Evolutionary conservation across 176 grass and related monocot genomes (phyloP).

Genomic region (Oryza meyeriana): DNA sequence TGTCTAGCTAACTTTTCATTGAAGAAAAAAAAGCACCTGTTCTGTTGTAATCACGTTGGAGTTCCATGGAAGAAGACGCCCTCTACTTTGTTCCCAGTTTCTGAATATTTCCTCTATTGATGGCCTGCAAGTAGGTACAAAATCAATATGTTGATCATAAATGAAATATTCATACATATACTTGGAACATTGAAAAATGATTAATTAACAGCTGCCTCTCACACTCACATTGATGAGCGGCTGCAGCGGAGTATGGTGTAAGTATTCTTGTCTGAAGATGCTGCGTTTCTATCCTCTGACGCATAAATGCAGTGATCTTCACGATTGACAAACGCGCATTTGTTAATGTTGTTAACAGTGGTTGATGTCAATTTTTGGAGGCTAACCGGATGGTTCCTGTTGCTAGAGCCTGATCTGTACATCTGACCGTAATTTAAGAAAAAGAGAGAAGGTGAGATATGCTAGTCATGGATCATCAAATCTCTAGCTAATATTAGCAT

Average conservation of each 20-base stretch:
- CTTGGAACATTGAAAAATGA: neutral
- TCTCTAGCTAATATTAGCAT: neutral
- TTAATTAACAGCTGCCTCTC: neutral
- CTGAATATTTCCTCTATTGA: constrained; percentile 33
- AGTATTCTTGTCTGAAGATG: constrained; percentile 19
- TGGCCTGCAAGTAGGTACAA: constrained; percentile 18
- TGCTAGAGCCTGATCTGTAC: constrained; percentile 57
- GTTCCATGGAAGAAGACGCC: constrained; percentile 17
- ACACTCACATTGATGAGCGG: constrained; percentile 31
- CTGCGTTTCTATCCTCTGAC: constrained; percentile 22
- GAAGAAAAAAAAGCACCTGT: constrained; percentile 1
- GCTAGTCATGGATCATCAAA: neutral
- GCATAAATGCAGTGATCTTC: constrained; percentile 15
- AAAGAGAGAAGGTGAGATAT: neutral
- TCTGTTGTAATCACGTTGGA: neutral
- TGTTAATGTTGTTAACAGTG: constrained; percentile 21
- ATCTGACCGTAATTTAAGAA: constrained; percentile 39
- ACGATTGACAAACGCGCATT: constrained; percentile 4
- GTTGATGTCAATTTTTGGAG: constrained; percentile 33
- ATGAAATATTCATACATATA: neutral
- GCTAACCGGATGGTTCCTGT: constrained; percentile 16
- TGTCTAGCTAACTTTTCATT: neutral
- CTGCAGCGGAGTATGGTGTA: neutral
- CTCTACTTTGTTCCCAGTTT: constrained; percentile 43
- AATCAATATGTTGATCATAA: neutral